These are phyloP conservation scores for Brassica carinata DNA, from an alignment of 345 rosid species.

Conservation along the genomic window DNA sequence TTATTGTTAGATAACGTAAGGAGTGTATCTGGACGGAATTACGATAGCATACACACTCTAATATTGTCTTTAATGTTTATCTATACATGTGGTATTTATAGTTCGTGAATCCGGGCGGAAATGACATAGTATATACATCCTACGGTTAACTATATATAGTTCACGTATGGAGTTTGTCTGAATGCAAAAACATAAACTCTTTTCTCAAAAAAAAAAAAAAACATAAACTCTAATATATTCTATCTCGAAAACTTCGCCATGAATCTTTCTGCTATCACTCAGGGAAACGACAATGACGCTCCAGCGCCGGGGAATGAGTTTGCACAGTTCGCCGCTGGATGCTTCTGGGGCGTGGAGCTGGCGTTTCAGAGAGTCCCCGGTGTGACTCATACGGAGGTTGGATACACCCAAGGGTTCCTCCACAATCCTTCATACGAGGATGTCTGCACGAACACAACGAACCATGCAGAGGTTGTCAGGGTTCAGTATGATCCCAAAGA, in stretches of 20 bases:
- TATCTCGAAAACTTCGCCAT: not conserved
- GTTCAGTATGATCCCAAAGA: constrained; percentile 86
- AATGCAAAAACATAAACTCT: not conserved
- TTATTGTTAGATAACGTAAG: too few relatives aligned
- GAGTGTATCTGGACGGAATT: too few relatives aligned
- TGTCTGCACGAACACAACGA: constrained; percentile 72
- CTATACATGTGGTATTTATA: too few relatives aligned
- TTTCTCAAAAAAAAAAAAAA: too few relatives aligned
- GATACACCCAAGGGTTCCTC: constrained; percentile 67
- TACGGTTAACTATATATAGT: not conserved
- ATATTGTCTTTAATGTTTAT: too few relatives aligned
- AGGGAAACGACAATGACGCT: constrained; percentile 67
- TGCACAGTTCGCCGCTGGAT: constrained; percentile 91
- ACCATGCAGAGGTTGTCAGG: constrained; percentile 79
- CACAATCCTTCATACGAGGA: constrained; percentile 76
- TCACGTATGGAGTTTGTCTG: too few relatives aligned
- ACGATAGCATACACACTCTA: not conserved
- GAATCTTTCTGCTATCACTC: constrained; percentile 69
- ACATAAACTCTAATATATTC: not conserved
- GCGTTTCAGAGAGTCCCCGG: constrained; percentile 86
- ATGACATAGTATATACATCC: not conserved
- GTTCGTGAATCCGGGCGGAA: too few relatives aligned
- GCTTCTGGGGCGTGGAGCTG: constrained; percentile 96
- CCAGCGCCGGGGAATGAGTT: constrained; percentile 79
- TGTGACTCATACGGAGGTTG: constrained; percentile 86